phyloP scores from a whole-genome alignment of 345 rosid species.

The Murraya paniculata region DNA sequence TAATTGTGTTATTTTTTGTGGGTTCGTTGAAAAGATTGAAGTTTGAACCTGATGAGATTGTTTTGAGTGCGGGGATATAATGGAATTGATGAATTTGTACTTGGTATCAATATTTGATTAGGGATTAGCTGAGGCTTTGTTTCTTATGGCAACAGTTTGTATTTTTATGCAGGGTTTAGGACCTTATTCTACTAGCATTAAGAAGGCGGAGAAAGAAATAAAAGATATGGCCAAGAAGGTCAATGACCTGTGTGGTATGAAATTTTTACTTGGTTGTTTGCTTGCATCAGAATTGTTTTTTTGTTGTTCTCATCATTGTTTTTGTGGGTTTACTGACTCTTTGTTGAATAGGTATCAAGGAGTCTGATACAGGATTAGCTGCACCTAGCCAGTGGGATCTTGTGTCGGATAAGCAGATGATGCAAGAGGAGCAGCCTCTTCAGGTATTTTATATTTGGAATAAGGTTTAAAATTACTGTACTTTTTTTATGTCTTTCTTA shows the following conservation, averaged over 20 bases:
- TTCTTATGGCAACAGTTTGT: not conserved
- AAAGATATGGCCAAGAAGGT: slow-evolving; percentile 89
- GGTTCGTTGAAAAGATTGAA: not conserved
- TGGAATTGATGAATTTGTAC: not conserved
- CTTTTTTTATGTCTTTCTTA: not conserved
- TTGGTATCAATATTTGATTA: not conserved
- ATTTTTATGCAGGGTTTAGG: slow-evolving; percentile 69
- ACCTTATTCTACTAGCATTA: slow-evolving; percentile 79
- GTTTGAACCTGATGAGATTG: not conserved
- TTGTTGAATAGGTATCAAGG: slow-evolving; percentile 68
- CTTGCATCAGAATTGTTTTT: not conserved
- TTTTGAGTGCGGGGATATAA: not conserved
- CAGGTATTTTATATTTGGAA: slow-evolving; percentile 37
- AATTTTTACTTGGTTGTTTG: not conserved
- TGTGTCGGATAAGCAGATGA: slow-evolving; percentile 97
- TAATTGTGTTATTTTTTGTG: not conserved
- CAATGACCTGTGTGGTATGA: slow-evolving; percentile 82
- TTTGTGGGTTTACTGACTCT: not conserved
- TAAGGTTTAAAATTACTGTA: not conserved
- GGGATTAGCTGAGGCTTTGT: not conserved
- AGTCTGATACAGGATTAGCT: slow-evolving; percentile 95
- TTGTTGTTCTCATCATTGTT: not conserved
- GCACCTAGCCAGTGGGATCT: slow-evolving; percentile 99
- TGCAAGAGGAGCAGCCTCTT: slow-evolving; percentile 99
- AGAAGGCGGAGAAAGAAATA: slow-evolving; percentile 89